Percentiles rank a stretch among this genome's conserved stretches.
Conservation (phyloP, 176 grass and related monocot species). For the Cenchrus americanus region DNA sequence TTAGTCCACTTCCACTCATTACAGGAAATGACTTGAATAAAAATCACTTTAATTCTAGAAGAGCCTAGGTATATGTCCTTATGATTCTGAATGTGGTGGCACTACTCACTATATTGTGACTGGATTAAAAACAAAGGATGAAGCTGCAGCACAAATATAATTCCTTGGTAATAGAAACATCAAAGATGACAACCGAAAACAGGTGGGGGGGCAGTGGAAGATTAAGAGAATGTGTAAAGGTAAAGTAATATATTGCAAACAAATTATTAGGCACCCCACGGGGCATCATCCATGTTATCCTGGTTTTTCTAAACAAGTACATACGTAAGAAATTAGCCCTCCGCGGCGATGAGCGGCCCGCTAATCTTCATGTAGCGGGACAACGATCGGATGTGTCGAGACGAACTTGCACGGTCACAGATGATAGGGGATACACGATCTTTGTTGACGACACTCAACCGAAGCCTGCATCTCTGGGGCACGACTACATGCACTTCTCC, state of each 20-base stretch:
- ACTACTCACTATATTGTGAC: neutral
- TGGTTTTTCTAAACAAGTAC: too few species aligned
- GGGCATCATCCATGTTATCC: too few species aligned
- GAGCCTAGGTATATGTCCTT: conserved; percentile 31
- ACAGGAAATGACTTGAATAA: conserved; percentile 24
- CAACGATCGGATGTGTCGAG: too few species aligned
- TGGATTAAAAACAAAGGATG: neutral
- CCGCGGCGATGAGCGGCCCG: too few species aligned
- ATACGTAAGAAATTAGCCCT: too few species aligned
- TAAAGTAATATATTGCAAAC: neutral
- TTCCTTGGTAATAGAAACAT: neutral
- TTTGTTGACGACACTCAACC: too few species aligned
- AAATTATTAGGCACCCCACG: neutral
- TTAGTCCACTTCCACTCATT: conserved; percentile 39
- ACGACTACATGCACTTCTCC: too few species aligned
- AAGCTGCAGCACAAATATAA: neutral
- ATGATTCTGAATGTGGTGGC: neutral
- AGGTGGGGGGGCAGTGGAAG: neutral
- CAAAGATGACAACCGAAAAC: neutral
- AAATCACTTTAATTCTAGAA: conserved; percentile 17
- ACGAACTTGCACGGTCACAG: too few species aligned
- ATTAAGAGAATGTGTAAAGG: neutral
- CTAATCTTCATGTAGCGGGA: too few species aligned
- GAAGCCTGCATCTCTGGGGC: too few species aligned
- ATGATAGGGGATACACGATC: too few species aligned